phyloP scores from a whole-genome alignment of 169 alveolate species.

The Cryptosporidium bovis region DNA sequence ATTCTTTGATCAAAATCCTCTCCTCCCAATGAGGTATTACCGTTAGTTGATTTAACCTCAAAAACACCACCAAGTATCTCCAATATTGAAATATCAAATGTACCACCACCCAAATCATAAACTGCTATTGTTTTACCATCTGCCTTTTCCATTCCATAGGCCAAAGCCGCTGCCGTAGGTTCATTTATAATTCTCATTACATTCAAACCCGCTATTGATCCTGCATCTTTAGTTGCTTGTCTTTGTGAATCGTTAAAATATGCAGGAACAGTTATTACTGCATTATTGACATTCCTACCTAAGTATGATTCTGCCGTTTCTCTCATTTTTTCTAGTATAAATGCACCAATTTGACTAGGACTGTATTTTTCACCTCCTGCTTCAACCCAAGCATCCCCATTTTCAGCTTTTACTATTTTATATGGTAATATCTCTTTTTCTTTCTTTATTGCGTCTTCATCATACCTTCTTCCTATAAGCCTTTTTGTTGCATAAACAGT shows the following conservation, averaged over 20 bases:
- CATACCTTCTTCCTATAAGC: slow-evolving; percentile 95
- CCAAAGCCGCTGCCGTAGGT: slow-evolving; percentile 99
- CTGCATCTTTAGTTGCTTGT: slow-evolving; percentile 98
- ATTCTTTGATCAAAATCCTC: slow-evolving; percentile 98
- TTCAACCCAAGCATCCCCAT: slow-evolving; percentile 98
- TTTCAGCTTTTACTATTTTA: slow-evolving; percentile 94
- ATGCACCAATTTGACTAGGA: slow-evolving; percentile 97
- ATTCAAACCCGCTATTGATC: slow-evolving; percentile 94
- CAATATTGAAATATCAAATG: slow-evolving; percentile 97
- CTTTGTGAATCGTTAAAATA: slow-evolving; percentile 96
- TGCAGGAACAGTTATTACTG: slow-evolving; percentile 97
- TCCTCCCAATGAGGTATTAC: slow-evolving; percentile 99
- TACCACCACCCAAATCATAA: slow-evolving; percentile 94
- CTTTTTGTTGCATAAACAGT: slow-evolving; percentile 96
- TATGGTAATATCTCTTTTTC: slow-evolving; percentile 96
- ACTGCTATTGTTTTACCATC: slow-evolving; percentile 94
- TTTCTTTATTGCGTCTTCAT: slow-evolving; percentile 95
- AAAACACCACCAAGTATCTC: slow-evolving; percentile 98
- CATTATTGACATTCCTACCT: slow-evolving; percentile 93
- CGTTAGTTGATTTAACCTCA: slow-evolving; percentile 98
- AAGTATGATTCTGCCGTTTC: slow-evolving; percentile 96
- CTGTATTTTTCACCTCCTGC: slow-evolving; percentile 95
- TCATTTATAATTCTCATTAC: slow-evolving; percentile 97
- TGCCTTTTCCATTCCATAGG: slow-evolving; percentile 97
- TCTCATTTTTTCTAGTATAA: slow-evolving; percentile 94